Evolutionary conservation across 768 basidiomycete genomes (phyloP), one percentile per base, ranked within the genome.

Genomic region (Rhodocollybia butyracea): DNA sequence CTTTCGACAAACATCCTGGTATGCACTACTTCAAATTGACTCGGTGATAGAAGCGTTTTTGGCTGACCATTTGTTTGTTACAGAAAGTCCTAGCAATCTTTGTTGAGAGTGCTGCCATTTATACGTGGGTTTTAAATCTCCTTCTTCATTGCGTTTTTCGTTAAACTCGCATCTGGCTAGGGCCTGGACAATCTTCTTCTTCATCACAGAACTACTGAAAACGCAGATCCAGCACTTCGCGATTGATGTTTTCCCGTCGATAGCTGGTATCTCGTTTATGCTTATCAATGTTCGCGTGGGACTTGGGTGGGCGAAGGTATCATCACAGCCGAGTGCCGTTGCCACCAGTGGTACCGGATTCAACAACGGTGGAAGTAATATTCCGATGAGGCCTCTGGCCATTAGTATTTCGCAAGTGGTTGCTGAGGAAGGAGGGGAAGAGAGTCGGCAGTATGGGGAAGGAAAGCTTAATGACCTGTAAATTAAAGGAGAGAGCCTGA

Each of bases 281-380:
- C 56, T 64, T 2, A 65, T 66, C 41, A 63, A 63, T 34, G 62
- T 64, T 17, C 64, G 64, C 1, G 57, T 64, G 11, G 64, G 62
- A 27, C 30, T 62, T 39, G 47, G 47, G 15, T 50, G 47, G 51
- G 51, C 36, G 11, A 27, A 48, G 46, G 19, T 24, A 48, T 24
- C n/a, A n/a, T n/a, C 46, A 48, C 8, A 21, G 42, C 7, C 32
- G 15, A 34, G 32, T 34, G 32, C 8, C 32, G 32, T 34, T 34
- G 32, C 15, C 32, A 7, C n/a, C n/a, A n/a, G n/a, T n/a, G n/a
- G 32, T 34, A 34, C 32, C 32, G 32, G 32, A 34, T 34, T 8
- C 12, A 45, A 19, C n/a, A 45, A 45, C 42, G 26, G 42, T n/a
- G 26, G 42, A 19, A 21, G 26, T 19, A 19, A 27, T 21, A 19